A percentile compares a stretch with the other conserved stretches of the same genome.
phyloP scores from a whole-genome alignment of 2,329 filamentous ascomycete genomes.

The Hysterium pulicare region DNA sequence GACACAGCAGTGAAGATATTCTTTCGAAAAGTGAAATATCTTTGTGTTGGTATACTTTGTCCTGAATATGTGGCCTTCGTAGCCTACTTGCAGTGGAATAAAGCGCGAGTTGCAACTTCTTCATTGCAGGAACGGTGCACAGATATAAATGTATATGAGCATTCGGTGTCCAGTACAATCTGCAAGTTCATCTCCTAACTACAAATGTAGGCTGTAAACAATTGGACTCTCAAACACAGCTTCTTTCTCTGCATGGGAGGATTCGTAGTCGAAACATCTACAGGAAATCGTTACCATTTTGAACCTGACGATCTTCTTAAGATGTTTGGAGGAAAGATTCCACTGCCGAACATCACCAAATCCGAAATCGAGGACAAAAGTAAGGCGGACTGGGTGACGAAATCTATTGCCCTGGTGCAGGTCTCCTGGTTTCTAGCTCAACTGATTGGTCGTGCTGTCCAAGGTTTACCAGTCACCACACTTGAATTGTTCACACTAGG shows the following conservation, averaged over 20 bases:
- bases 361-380: slow-evolving; percentile 12
- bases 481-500: slow-evolving; percentile 18
- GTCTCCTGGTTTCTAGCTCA: slow-evolving; percentile 12
- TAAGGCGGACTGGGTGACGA: slow-evolving; percentile 12
- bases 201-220: no score
- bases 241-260: background rate
- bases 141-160: background rate
- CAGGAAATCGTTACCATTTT: background rate
- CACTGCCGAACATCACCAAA: background rate
- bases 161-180: background rate
- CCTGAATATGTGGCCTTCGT: slow-evolving; percentile 6
- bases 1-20: slow-evolving; percentile 8
- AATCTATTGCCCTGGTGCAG: slow-evolving; percentile 10
- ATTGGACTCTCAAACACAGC: background rate
- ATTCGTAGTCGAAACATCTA: background rate
- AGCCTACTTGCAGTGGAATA: no score
- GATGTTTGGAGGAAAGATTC: background rate
- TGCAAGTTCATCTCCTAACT: background rate
- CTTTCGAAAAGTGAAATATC: slow-evolving; percentile 1
- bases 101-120: no score
- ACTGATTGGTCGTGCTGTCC: slow-evolving; percentile 8
- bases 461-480: slow-evolving; percentile 10
- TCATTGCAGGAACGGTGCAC: background rate
- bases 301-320: background rate
- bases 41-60: slow-evolving; percentile 4